phyloP scores from a whole-genome alignment of 495 filamentous ascomycete species.

The Penicillium pulvis region DNA sequence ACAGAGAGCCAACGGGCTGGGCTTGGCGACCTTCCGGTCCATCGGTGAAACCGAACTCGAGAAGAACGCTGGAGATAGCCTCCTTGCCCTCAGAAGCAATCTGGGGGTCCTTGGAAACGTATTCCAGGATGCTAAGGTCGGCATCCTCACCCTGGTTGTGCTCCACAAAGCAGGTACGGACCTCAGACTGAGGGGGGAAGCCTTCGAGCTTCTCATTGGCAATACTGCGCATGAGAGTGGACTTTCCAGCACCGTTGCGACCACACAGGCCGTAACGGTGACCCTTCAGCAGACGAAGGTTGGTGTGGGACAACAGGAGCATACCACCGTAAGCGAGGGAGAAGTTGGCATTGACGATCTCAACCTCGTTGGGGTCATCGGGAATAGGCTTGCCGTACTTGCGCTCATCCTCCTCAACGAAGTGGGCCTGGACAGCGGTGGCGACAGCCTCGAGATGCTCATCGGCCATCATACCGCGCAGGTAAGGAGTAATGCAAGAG shows the following conservation, averaged over 20 bases:
- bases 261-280: slow-evolving; percentile 97
- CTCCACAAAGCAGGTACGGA: slow-evolving; percentile 97
- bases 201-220: slow-evolving; percentile 94
- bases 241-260: slow-evolving; percentile 96
- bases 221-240: slow-evolving; percentile 96
- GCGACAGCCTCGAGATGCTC: slow-evolving; percentile 61
- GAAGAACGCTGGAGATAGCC: slow-evolving; percentile 78
- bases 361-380: slow-evolving; percentile 81
- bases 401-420: slow-evolving; percentile 78
- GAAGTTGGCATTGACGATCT: slow-evolving; percentile 98
- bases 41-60: slow-evolving; percentile 90
- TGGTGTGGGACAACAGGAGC: slow-evolving; percentile 95
- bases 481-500: slow-evolving; percentile 67
- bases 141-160: slow-evolving; percentile 98
- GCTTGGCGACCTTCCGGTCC: slow-evolving; percentile 86
- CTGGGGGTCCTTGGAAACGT: slow-evolving; percentile 79
- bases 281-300: slow-evolving; percentile 89
- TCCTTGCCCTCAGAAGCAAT: slow-evolving; percentile 74
- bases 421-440: slow-evolving; percentile 67
- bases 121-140: slow-evolving; percentile 92
- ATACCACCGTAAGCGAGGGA: slow-evolving; percentile 98
- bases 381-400: slow-evolving; percentile 83
- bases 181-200: slow-evolving; percentile 86
- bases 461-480: slow-evolving; percentile 66
- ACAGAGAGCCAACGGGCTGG: slow-evolving; percentile 88